Percentiles rank a stretch among this genome's conserved stretches.
Conservation (phyloP, 257 asterid species). For the Verbascum thapsus region DNA sequence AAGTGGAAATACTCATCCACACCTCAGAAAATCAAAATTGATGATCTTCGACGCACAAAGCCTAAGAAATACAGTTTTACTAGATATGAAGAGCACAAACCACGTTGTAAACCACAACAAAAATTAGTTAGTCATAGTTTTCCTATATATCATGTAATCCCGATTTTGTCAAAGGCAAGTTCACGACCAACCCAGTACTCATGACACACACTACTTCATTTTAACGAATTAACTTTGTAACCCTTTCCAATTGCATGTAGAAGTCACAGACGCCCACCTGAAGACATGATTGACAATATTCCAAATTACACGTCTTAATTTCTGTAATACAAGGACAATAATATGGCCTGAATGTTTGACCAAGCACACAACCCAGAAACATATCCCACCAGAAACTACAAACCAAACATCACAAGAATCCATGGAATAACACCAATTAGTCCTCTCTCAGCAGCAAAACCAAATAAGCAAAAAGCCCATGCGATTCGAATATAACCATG, state of each 20-base stretch:
- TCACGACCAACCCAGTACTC: conserved; percentile 31
- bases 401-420: conserved; percentile 9
- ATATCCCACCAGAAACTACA: conserved; percentile 23
- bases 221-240: conserved; percentile 24
- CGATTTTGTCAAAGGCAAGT: conserved; percentile 22
- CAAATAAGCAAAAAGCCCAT: conserved; percentile 11
- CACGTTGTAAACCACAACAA: conserved; percentile 30
- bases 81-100: conserved; percentile 35
- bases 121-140: conserved; percentile 12
- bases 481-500: conserved; percentile 24
- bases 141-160: conserved; percentile 35
- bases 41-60: conserved; percentile 31
- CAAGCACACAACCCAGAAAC: conserved; percentile 18
- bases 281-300: conserved; percentile 17
- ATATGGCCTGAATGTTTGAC: conserved; percentile 15
- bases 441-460: conserved; percentile 25
- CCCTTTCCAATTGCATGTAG: conserved; percentile 33
- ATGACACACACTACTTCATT: background rate
- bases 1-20: conserved; percentile 38
- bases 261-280: conserved; percentile 12
- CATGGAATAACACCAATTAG: conserved; percentile 22
- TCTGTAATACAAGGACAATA: conserved; percentile 28
- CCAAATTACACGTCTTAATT: conserved; percentile 27
- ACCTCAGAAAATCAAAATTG: conserved; percentile 31
- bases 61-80: conserved; percentile 25